Evolutionary conservation across 2,329 filamentous ascomycete genomes (phyloP).

Genomic region (Neonectria faginata): DNA sequence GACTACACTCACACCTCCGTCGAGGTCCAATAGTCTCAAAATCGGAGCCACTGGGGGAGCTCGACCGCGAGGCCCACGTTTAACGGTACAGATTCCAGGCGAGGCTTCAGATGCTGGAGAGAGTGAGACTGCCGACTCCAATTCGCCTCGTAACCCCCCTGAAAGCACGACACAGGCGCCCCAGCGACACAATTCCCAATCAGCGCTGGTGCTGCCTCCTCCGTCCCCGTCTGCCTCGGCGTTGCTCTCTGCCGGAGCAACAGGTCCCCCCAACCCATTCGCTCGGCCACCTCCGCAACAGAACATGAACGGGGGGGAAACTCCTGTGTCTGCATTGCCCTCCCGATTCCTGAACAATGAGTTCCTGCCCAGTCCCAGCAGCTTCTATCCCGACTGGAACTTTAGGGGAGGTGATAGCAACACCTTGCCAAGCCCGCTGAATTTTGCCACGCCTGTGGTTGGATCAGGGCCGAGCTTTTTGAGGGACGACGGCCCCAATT

Average conservation of each 20-base stretch:
- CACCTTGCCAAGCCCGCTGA: constrained; percentile 90
- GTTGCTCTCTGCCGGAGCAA: constrained; percentile 88
- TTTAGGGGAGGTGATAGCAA: constrained; percentile 80
- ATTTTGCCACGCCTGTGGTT: constrained; percentile 85
- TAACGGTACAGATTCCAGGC: constrained; percentile 95
- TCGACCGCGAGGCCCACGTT: constrained; percentile 79
- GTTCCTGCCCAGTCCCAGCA: constrained; percentile 89
- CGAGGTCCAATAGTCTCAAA: constrained; percentile 81
- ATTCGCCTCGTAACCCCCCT: constrained; percentile 70
- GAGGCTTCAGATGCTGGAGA: constrained; percentile 81
- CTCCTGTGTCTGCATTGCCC: constrained; percentile 93
- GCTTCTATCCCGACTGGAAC: constrained; percentile 93
- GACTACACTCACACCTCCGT: constrained; percentile 74
- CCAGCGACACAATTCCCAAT: constrained; percentile 67
- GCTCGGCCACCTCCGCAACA: constrained; percentile 85
- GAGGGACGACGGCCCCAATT: constrained; percentile 61
- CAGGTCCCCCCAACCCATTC: constrained; percentile 94
- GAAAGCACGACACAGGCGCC: constrained; percentile 67
- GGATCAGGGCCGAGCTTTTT: constrained; percentile 72
- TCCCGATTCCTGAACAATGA: constrained; percentile 91
- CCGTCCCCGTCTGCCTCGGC: constrained; percentile 91
- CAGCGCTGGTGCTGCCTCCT: constrained; percentile 85
- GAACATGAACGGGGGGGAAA: constrained; percentile 63
- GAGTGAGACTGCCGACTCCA: constrained; percentile 78
- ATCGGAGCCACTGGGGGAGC: constrained; percentile 68